Percentiles rank a stretch among this genome's conserved stretches.
Evolutionary conservation across 768 basidiomycete species (phyloP).

Genomic region (Lactarius hatsudake): DNA sequence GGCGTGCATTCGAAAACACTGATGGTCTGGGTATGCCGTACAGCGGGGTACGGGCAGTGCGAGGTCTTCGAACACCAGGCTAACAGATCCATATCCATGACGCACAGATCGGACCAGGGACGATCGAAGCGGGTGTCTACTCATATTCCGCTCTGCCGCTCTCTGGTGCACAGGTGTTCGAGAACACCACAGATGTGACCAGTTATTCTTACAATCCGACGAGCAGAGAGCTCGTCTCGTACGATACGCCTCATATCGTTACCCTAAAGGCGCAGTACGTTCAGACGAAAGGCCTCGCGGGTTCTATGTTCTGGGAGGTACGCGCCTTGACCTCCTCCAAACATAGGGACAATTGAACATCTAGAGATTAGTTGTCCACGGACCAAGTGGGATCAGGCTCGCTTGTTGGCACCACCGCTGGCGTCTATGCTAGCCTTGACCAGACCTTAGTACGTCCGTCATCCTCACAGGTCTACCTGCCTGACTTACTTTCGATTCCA

Average conservation of each 20-base stretch:
- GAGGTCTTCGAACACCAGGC: neutral
- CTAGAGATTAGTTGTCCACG: constrained; percentile 43
- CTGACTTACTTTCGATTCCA: constrained; percentile 24
- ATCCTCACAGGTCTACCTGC: neutral
- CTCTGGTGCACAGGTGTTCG: constrained; percentile 48
- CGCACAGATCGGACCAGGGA: constrained; percentile 66
- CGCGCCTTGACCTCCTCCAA: constrained; percentile 3
- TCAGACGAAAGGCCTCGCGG: constrained; percentile 54
- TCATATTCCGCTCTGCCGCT: constrained; percentile 73
- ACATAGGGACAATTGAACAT: neutral
- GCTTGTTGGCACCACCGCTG: constrained; percentile 50
- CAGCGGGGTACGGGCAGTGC: constrained; percentile 48
- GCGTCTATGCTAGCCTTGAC: constrained; percentile 53
- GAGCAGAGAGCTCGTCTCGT: constrained; percentile 69
- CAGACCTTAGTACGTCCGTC: constrained; percentile 41
- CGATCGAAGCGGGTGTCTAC: constrained; percentile 68
- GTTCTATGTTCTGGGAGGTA: constrained; percentile 74
- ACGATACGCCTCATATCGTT: constrained; percentile 71
- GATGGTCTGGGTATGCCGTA: constrained; percentile 64
- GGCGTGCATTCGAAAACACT: constrained; percentile 73
- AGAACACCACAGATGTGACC: constrained; percentile 67
- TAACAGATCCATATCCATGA: neutral
- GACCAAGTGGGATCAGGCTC: constrained; percentile 60
- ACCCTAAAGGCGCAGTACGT: constrained; percentile 68
- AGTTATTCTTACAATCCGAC: constrained; percentile 73